phyloP scores from a whole-genome alignment of 345 rosid species.

The Ceriops decandra region DNA sequence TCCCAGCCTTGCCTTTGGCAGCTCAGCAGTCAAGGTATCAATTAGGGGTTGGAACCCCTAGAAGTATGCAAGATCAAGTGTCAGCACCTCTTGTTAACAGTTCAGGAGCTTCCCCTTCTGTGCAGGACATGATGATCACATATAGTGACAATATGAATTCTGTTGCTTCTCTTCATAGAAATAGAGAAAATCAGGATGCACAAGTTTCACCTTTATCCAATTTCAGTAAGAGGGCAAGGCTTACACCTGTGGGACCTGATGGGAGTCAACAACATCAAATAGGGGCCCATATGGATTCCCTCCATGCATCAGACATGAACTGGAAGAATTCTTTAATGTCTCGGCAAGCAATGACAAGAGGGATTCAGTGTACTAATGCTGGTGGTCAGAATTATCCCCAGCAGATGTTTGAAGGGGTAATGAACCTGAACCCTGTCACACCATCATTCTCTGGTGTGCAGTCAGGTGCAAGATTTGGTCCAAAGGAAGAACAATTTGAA shows the following conservation, averaged over 20 bases:
- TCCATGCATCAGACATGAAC: slow-evolving; percentile 60
- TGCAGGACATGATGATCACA: slow-evolving; percentile 63
- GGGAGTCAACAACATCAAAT: slow-evolving; percentile 64
- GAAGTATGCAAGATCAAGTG: slow-evolving; percentile 67
- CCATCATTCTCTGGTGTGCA: slow-evolving; percentile 57
- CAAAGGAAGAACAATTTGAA: slow-evolving; percentile 80
- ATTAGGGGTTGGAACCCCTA: slow-evolving; percentile 44
- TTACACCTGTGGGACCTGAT: slow-evolving; percentile 48
- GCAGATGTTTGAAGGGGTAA: slow-evolving; percentile 61
- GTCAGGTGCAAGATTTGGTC: slow-evolving; percentile 49
- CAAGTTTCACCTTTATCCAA: slow-evolving; percentile 57
- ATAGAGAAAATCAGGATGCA: slow-evolving; percentile 71
- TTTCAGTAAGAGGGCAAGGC: slow-evolving; percentile 60
- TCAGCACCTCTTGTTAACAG: slow-evolving; percentile 39
- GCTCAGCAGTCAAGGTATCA: slow-evolving; percentile 58
- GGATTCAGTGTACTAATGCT: slow-evolving; percentile 52
- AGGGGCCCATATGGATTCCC: slow-evolving; percentile 52
- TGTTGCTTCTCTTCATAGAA: slow-evolving; percentile 50
- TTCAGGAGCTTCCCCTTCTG: slow-evolving; percentile 56
- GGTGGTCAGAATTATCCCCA: slow-evolving; percentile 63
- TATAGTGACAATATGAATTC: slow-evolving; percentile 52
- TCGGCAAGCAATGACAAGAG: slow-evolving; percentile 57
- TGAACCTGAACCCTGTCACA: slow-evolving; percentile 62
- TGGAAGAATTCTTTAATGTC: slow-evolving; percentile 60
- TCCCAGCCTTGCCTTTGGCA: slow-evolving; percentile 43